A percentile compares a stretch with the other conserved stretches of the same genome.
Evolutionary conservation across 352 stramenopile species (phyloP).

Genomic region (Pythium apleroticum): DNA sequence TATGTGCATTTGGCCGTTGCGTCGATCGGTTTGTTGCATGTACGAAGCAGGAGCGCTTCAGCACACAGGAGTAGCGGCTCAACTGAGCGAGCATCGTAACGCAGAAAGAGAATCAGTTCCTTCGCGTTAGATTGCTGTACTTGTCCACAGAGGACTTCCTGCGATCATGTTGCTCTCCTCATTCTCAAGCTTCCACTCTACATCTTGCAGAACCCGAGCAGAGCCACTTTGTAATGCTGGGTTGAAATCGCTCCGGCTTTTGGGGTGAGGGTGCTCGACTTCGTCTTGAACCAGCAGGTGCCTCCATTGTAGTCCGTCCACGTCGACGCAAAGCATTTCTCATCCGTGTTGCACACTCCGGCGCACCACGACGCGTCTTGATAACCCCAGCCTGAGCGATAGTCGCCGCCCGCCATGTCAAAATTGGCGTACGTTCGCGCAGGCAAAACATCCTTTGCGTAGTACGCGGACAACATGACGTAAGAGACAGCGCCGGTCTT

Average conservation of each 20-base stretch:
- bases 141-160: no score
- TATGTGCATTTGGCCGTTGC: no score
- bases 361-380: not conserved
- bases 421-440: not conserved
- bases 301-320: not conserved
- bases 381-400: not conserved
- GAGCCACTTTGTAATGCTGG: not conserved
- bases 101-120: no score
- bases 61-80: no score
- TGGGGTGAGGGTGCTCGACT: not conserved
- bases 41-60: no score
- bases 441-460: not conserved
- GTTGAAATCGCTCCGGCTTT: not conserved
- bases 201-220: not conserved
- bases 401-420: not conserved
- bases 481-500: slow-evolving; percentile 1
- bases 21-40: not conserved
- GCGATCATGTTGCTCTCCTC: no score
- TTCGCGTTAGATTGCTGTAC: no score
- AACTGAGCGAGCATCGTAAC: no score
- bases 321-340: not conserved
- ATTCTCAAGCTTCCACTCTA: not conserved
- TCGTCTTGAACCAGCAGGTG: not conserved
- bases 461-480: not conserved
- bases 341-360: not conserved